Base-by-base conservation (phyloP, 345 rosid species). In the Lumnitzera racemosa region DNA sequence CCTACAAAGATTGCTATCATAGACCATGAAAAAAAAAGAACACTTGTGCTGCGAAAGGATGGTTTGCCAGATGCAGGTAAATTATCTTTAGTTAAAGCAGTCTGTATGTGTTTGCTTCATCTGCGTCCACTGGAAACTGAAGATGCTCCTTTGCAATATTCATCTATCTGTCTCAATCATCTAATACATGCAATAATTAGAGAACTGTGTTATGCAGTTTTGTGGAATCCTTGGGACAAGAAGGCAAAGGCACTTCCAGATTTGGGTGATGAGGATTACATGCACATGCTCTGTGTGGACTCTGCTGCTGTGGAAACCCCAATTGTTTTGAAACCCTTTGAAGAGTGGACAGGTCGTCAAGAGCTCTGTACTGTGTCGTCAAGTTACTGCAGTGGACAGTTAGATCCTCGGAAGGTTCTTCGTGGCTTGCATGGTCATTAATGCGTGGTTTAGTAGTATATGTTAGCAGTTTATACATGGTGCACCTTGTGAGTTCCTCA, bases 161-260 rank as follows among this genome's bases (percentile, higher is more conserved):
- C 46, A 17, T 24, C 51, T 31, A 23, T 49, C 29, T 23, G 6
- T 24, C 56, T 16, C 14, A 46, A 53, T 55, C 11, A 15, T 63
- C 46, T n/a, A 11, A n/a, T 24, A 55, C 3, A 17, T 49, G 49
- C 24, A n/a, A 46, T 59, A 43, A 29, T 20, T 16, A 58, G 61
- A 51, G 51, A 56, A 27, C 55, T 47, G 55, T 61, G 57, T 47
- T 66, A 51, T 65, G 74, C 82, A 92, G 96, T 68, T 73, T 84
- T 87, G 41, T 89, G 96, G 98, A 92, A 89, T 75, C 98, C 98
- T 24, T 89, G 98, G 98, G 88, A 85, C 79, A 87, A 75, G 63
- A 89, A 72, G 83, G 87, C 91, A 27, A 92, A 81, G 77, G 78
- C 81, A 17, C 82, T 92, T 62, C 74, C 79, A 15, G 98, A 92